Conservation (phyloP, 2,329 filamentous ascomycete species). For the Aspergillus ochraceus region DNA sequence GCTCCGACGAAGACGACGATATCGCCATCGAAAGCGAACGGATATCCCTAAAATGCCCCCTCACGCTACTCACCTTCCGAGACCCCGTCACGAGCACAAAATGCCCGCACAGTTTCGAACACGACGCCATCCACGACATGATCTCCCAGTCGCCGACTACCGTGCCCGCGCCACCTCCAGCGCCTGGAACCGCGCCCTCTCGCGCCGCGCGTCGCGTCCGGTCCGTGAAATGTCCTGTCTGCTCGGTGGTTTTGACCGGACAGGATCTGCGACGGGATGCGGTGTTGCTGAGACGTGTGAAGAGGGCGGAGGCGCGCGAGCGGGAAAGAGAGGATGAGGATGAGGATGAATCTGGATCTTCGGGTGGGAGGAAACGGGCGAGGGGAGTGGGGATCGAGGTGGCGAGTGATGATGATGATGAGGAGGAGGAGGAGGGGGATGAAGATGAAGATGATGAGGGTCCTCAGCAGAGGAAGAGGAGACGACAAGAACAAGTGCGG, state of each 20-base stretch:
- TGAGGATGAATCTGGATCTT: constrained; percentile 17
- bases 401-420: constrained; percentile 29
- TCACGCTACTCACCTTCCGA: constrained; percentile 47
- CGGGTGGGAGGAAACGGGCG: constrained; percentile 14
- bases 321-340: constrained; percentile 34
- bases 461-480: background rate
- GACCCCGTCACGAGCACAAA: constrained; percentile 50
- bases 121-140: constrained; percentile 46
- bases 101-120: constrained; percentile 53
- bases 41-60: constrained; percentile 48
- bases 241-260: constrained; percentile 36
- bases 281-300: constrained; percentile 40
- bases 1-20: constrained; percentile 40
- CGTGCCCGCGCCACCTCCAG: constrained; percentile 23
- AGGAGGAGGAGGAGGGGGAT: constrained; percentile 16
- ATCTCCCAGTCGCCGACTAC: constrained; percentile 34
- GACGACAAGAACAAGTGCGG: constrained; percentile 7
- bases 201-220: constrained; percentile 22
- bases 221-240: constrained; percentile 44
- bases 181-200: constrained; percentile 8
- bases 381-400: constrained; percentile 30
- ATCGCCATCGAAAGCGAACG: constrained; percentile 48
- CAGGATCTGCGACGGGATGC: constrained; percentile 42
- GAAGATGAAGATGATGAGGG: constrained; percentile 9
- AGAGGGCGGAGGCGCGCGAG: constrained; percentile 30